Base-by-base conservation (phyloP, 2,329 filamentous ascomycete species). In the Cordyceps javanica region DNA sequence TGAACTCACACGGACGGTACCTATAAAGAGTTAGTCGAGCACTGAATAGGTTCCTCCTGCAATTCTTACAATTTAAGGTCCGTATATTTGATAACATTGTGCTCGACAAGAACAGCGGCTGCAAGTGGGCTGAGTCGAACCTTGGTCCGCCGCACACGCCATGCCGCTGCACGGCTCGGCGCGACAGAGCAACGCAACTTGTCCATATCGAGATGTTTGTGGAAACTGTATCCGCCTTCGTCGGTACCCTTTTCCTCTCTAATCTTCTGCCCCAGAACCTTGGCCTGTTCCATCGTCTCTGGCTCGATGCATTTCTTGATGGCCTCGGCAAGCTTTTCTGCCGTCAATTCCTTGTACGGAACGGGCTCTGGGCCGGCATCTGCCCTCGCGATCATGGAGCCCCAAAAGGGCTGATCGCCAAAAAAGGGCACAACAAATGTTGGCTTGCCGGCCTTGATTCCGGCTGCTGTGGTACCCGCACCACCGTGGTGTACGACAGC, bases 351-450 rank as follows among this genome's bases (percentile, higher is more conserved):
- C 62, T 87, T 87, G 68, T 87, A 83, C 0, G 86, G 86, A 50
- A 91, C 83, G 0, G 89, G 88, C 1, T 77, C 72, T 0, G 89
- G 88, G 0, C 89, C 89, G 6, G 89, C 89, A 10, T 88, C 87
- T 7, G 89, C 87, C 59, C 77, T 80, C 0, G 85, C 80, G 39
- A 91, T 83, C 81, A 92, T 91, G 10, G 85, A 79, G 8, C 89
- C 89, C 89, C 89, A 92, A 66, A 92, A 93, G 0, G 87, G 87
- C 69, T 93, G 89, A 64, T 93, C 89, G 2, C 89, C 89, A 66
- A 92, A 96, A 74, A 96, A 96, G 0, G 91, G 91, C 0, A 96
- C 85, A 3, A 96, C 81, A 2, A 94, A 82, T 0, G 91, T 96
- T 2, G 91, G 91, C 55, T 86, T 86, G 25, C 90, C 91, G 1